Evolutionary conservation across 1,284 basidiomycete species (phyloP).

Genomic region (Cystobasidium sp.): DNA sequence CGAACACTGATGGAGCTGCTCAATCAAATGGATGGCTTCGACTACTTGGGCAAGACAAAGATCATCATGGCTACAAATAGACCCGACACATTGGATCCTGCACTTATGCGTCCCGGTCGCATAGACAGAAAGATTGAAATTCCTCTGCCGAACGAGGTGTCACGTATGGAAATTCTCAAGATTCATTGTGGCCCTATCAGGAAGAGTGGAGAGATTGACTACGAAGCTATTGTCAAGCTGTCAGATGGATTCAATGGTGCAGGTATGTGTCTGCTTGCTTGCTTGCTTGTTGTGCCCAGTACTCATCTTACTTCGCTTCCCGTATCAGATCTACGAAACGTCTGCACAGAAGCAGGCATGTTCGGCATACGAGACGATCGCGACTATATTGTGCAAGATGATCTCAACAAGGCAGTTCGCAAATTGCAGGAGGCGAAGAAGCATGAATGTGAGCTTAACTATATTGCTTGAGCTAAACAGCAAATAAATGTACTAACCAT

Average conservation of each 20-base stretch:
- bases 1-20: slow-evolving; percentile 98
- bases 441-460: slow-evolving; percentile 80
- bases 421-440: slow-evolving; percentile 93
- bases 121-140: slow-evolving; percentile 98
- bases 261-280: slow-evolving; percentile 23
- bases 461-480: slow-evolving; percentile 33
- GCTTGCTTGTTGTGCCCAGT: too few species aligned
- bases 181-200: slow-evolving; percentile 95
- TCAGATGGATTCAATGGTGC: slow-evolving; percentile 94
- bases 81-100: slow-evolving; percentile 96
- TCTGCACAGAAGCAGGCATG: slow-evolving; percentile 98
- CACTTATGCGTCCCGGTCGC: slow-evolving; percentile 91
- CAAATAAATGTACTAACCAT: slow-evolving; percentile 32
- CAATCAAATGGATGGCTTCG: slow-evolving; percentile 99
- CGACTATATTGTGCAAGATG: slow-evolving; percentile 89
- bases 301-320: neutral
- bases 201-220: slow-evolving; percentile 93
- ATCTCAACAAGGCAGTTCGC: slow-evolving; percentile 95
- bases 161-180: slow-evolving; percentile 90
- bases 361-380: slow-evolving; percentile 85
- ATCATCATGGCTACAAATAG: slow-evolving; percentile 99
- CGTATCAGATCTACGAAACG: slow-evolving; percentile 82
- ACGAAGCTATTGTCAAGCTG: slow-evolving; percentile 95
- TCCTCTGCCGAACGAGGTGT: slow-evolving; percentile 96
- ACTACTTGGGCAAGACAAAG: slow-evolving; percentile 92